Percentiles rank a stretch among this genome's conserved stretches.
phyloP scores from a whole-genome alignment of 140 eudicot genomes.

The Ambrosia hybrid region DNA sequence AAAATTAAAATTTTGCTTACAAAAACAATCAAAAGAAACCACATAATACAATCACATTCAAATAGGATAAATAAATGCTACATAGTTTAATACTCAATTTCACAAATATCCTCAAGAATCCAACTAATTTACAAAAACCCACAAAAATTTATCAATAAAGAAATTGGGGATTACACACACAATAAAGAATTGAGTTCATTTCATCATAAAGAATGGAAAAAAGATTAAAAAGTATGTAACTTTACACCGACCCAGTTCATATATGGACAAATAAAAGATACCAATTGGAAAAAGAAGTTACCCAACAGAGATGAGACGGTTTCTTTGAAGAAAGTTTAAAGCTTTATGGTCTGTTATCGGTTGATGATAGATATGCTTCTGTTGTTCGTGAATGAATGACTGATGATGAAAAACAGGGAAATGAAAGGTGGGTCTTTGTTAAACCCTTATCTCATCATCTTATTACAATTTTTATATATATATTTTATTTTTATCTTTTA shows the following conservation, averaged over 20 bases:
- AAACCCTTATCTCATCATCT: constrained; percentile 47
- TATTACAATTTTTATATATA: not conserved
- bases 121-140: constrained; percentile 16
- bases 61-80: constrained; percentile 12
- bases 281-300: constrained; percentile 14
- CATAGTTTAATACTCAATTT: not conserved
- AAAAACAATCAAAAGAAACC: not conserved
- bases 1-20: constrained; percentile 5
- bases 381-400: constrained; percentile 17
- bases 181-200: constrained; percentile 11
- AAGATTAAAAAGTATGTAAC: not conserved
- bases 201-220: constrained; percentile 20
- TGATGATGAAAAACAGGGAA: constrained; percentile 36
- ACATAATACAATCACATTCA: constrained; percentile 14
- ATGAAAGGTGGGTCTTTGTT: constrained; percentile 47
- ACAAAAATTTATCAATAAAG: not conserved
- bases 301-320: constrained; percentile 18
- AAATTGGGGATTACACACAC: constrained; percentile 20
- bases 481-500: not conserved
- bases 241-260: constrained; percentile 17
- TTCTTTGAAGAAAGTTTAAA: constrained; percentile 14
- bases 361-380: constrained; percentile 12
- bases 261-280: constrained; percentile 17
- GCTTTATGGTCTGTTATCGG: constrained; percentile 2
- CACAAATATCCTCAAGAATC: constrained; percentile 4